Conservation (phyloP, 2,329 filamentous ascomycete species). For the Colletotrichum sp. region DNA sequence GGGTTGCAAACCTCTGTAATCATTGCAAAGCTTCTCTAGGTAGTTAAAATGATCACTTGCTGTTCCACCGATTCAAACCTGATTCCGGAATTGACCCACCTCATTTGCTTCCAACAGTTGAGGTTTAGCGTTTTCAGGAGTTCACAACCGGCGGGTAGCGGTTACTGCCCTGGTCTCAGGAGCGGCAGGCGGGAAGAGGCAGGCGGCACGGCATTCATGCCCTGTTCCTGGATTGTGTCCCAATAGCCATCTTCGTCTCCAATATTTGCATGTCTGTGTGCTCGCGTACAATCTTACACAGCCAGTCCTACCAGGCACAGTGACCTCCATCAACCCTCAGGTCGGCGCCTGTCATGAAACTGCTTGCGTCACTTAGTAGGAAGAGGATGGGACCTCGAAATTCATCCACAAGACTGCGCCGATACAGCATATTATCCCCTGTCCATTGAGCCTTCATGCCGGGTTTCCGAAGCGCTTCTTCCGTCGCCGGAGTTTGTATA, state of each 20-base stretch:
- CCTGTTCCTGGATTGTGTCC: too few relatives aligned
- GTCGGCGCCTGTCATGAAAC: conserved; percentile 44
- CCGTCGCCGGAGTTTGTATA: conserved; percentile 48
- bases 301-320: conserved; percentile 30
- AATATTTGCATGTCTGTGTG: too few relatives aligned
- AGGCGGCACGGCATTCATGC: too few relatives aligned
- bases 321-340: conserved; percentile 44
- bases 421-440: conserved; percentile 36
- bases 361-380: conserved; percentile 38
- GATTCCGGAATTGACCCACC: too few relatives aligned
- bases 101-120: too few relatives aligned
- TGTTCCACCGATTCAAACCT: too few relatives aligned
- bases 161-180: too few relatives aligned
- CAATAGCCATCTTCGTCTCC: too few relatives aligned
- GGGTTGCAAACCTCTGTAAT: background rate
- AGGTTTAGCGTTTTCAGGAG: too few relatives aligned
- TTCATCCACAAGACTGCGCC: conserved; percentile 36
- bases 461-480: conserved; percentile 30
- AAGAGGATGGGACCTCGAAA: conserved; percentile 39
- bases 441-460: conserved; percentile 32
- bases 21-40: background rate
- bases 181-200: too few relatives aligned
- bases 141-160: too few relatives aligned
- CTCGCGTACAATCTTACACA: too few relatives aligned
- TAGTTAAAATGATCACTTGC: background rate